Evolutionary conservation across 108 stramenopile species (phyloP).

Genomic region (Cyclotella baltica): DNA sequence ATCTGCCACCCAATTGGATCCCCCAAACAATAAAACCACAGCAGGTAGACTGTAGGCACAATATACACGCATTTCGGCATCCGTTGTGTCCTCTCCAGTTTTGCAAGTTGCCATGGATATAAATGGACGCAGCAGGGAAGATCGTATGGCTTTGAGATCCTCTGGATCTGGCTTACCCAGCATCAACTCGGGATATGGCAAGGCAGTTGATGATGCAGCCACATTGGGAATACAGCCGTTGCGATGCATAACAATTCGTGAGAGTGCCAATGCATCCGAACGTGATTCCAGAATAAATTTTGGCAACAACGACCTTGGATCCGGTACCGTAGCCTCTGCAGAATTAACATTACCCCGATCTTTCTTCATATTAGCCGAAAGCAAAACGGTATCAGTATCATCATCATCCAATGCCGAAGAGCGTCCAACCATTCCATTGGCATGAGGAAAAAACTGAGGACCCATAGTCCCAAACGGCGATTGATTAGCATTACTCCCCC

Average conservation of each 20-base stretch:
- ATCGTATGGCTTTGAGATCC: conserved; percentile 66
- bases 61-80: conserved; percentile 94
- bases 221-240: conserved; percentile 34
- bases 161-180: conserved; percentile 61
- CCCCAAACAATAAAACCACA: conserved; percentile 89
- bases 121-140: conserved; percentile 82
- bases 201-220: conserved; percentile 8
- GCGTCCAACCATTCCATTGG: conserved; percentile 82
- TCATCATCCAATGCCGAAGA: conserved; percentile 53
- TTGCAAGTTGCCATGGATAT: conserved; percentile 77
- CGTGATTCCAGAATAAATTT: conserved; percentile 53
- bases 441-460: conserved; percentile 89
- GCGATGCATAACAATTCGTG: conserved; percentile 49
- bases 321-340: conserved; percentile 1
- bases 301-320: conserved; percentile 37
- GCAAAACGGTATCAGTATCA: conserved; percentile 45
- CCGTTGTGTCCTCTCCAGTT: conserved; percentile 83
- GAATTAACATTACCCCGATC: not conserved
- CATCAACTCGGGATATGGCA: conserved; percentile 41
- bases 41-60: conserved; percentile 99
- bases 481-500: conserved; percentile 39
- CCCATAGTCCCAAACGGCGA: conserved; percentile 64
- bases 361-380: conserved; percentile 37
- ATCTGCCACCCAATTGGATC: conserved; percentile 82
- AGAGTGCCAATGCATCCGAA: conserved; percentile 51